Percentiles rank a stretch among this genome's conserved stretches.
Evolutionary conservation across 495 filamentous ascomycete genomes (phyloP).

Genomic region (Neurospora sp.): DNA sequence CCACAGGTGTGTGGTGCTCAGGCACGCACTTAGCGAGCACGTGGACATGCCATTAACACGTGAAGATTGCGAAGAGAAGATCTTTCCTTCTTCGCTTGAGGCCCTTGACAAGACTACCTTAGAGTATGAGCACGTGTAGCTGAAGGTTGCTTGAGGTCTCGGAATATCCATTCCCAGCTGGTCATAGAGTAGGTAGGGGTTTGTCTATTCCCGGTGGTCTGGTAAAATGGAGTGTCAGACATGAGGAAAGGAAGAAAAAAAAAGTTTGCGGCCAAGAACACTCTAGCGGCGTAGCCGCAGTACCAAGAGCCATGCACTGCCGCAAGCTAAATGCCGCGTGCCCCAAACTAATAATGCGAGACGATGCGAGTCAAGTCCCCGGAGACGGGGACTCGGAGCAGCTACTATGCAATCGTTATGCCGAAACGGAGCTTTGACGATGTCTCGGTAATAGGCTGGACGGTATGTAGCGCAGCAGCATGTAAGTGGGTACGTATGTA

Average conservation of each 20-base stretch:
- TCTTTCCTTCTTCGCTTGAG: neutral
- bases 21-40: neutral
- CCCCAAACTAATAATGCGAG: neutral
- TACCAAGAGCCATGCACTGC: neutral
- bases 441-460: neutral
- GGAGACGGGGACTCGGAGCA: neutral
- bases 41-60: neutral
- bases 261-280: neutral
- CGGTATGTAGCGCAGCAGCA: neutral
- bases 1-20: neutral
- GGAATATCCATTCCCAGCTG: neutral
- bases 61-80: neutral
- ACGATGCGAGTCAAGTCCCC: neutral
- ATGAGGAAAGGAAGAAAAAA: neutral
- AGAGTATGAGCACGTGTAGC: neutral
- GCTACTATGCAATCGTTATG: neutral
- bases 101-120: neutral
- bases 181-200: neutral
- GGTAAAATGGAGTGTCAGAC: neutral
- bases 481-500: neutral
- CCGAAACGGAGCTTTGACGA: neutral
- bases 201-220: neutral
- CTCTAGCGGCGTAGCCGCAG: neutral
- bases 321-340: neutral
- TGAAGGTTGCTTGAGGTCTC: neutral